These are phyloP conservation scores for Cystofilobasidium macerans DNA, from an alignment of 768 basidiomycete genomes.

Conservation along the genomic window DNA sequence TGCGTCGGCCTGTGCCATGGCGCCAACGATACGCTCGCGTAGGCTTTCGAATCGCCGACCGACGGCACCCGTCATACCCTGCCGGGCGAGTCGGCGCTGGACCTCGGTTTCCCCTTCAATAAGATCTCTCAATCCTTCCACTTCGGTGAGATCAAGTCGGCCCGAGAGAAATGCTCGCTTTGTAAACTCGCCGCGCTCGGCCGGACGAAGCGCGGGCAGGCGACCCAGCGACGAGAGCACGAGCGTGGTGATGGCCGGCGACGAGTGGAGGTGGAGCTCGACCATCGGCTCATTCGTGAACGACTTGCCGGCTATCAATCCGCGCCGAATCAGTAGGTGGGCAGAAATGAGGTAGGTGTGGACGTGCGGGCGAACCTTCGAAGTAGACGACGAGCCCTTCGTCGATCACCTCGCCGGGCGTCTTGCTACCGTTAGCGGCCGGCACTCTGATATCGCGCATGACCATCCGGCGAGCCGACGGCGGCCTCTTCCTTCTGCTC, in stretches of 20 bases:
- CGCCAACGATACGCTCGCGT: conserved; percentile 55
- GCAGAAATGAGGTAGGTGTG: background rate
- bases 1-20: conserved; percentile 70
- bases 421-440: conserved; percentile 44
- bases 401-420: conserved; percentile 54
- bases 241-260: conserved; percentile 63
- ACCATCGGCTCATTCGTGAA: conserved; percentile 74
- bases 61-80: conserved; percentile 53
- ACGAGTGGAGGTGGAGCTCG: conserved; percentile 79
- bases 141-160: conserved; percentile 73
- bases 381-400: conserved; percentile 75
- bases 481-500: conserved; percentile 30
- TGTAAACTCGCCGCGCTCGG: conserved; percentile 81
- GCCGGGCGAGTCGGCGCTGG: conserved; percentile 63
- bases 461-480: conserved; percentile 57
- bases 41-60: conserved; percentile 54
- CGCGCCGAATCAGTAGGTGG: background rate
- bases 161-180: conserved; percentile 70
- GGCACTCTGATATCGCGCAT: conserved; percentile 51
- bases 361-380: conserved; percentile 45
- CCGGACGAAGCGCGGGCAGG: conserved; percentile 59
- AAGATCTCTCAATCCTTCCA: conserved; percentile 75
- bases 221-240: conserved; percentile 51
- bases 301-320: conserved; percentile 69
- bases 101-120: conserved; percentile 79